Conservation (phyloP, 2,329 filamentous ascomycete species). For the Dichotomopilus funicola region DNA sequence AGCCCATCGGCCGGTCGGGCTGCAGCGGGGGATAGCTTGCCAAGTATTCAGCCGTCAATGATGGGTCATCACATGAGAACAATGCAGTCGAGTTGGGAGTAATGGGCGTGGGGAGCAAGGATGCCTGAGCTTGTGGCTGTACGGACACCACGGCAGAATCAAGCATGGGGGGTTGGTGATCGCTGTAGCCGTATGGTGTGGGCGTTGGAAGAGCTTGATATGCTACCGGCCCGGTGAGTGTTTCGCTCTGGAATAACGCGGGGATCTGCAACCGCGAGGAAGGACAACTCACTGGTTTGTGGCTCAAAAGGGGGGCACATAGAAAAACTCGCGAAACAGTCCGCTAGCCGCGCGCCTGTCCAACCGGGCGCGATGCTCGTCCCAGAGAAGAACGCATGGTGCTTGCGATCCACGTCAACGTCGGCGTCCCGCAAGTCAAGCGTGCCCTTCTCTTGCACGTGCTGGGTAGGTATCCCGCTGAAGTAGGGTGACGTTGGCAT, state of each 20-base stretch:
- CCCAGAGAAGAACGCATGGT: constrained; percentile 16
- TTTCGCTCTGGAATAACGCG: too few species aligned
- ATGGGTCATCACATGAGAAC: constrained; percentile 27
- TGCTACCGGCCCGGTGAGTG: constrained; percentile 15
- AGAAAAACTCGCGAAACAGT: constrained; percentile 30
- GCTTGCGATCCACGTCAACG: constrained; percentile 9
- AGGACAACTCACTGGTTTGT: constrained; percentile 28
- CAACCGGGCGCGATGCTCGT: constrained; percentile 19
- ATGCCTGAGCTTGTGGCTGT: constrained; percentile 16
- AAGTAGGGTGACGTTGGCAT: constrained; percentile 27
- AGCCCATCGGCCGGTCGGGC: constrained; percentile 24
- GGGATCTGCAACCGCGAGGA: too few species aligned
- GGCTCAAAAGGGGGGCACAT: constrained; percentile 33
- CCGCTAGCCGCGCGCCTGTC: constrained; percentile 28
- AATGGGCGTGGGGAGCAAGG: constrained; percentile 23
- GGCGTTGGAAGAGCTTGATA: constrained; percentile 22
- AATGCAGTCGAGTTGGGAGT: constrained; percentile 24
- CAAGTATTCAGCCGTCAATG: constrained; percentile 28
- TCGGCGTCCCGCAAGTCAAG: constrained; percentile 19
- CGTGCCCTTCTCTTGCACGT: constrained; percentile 29
- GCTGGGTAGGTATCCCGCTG: constrained; percentile 22
- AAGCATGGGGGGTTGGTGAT: constrained; percentile 8
- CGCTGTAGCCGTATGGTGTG: constrained; percentile 27
- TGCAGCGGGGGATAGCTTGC: constrained; percentile 34
- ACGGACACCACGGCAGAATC: constrained; percentile 23